Conservation (phyloP, 768 basidiomycete genomes). For the Leucosporidium creatinivorum region DNA sequence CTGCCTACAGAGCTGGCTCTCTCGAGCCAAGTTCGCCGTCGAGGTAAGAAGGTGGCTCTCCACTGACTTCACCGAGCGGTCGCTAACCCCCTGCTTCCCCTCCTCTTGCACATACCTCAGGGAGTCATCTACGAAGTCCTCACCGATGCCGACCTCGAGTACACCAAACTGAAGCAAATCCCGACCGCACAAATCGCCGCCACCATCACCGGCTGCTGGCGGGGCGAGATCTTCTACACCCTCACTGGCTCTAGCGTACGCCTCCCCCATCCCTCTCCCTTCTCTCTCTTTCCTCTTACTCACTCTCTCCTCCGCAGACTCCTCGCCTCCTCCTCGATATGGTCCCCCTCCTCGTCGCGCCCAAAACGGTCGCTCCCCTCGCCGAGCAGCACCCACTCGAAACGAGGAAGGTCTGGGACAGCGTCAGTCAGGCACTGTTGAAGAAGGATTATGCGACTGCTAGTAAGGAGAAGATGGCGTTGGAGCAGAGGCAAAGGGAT, state of each 20-base stretch:
- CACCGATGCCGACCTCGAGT: slow-evolving; percentile 49
- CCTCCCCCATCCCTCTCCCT: neutral
- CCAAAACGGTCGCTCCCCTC: slow-evolving; percentile 77
- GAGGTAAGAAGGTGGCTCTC: neutral
- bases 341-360: slow-evolving; percentile 59
- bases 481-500: slow-evolving; percentile 91
- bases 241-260: slow-evolving; percentile 47
- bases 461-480: slow-evolving; percentile 78
- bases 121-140: slow-evolving; percentile 79
- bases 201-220: slow-evolving; percentile 82
- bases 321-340: slow-evolving; percentile 58
- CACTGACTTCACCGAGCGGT: no score
- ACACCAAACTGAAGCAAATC: slow-evolving; percentile 68
- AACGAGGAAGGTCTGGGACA: slow-evolving; percentile 79
- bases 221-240: slow-evolving; percentile 71
- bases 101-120: slow-evolving; percentile 43
- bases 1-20: slow-evolving; percentile 1
- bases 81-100: no score
- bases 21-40: neutral
- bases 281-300: neutral
- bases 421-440: slow-evolving; percentile 46
- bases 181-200: slow-evolving; percentile 70
- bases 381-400: slow-evolving; percentile 70
- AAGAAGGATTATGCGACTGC: slow-evolving; percentile 85
- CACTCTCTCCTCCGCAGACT: neutral